These are phyloP conservation scores for Rhodocollybia butyracea DNA, from an alignment of 768 basidiomycete genomes.

Conservation along the genomic window DNA sequence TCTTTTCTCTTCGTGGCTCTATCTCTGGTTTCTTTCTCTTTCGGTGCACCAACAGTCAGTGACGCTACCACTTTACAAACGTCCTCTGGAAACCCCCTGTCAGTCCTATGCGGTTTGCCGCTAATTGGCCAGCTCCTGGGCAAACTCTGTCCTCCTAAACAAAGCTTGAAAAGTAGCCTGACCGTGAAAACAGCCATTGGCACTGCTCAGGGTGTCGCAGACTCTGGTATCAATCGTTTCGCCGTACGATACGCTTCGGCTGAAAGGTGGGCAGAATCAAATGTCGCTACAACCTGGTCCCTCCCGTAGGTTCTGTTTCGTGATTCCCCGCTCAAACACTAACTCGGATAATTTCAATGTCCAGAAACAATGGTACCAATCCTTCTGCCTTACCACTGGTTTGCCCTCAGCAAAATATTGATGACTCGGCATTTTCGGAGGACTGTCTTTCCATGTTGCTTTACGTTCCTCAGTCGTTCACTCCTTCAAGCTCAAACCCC, in stretches of 20 bases:
- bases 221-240: conserved; percentile 53
- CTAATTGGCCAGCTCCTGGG: not conserved
- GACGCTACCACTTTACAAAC: too few relatives aligned
- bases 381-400: conserved; percentile 56
- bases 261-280: conserved; percentile 56
- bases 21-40: not conserved
- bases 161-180: not conserved
- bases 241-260: conserved; percentile 67
- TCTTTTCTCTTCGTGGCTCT: not conserved
- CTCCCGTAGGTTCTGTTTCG: conserved; percentile 51
- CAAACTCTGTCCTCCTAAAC: not conserved
- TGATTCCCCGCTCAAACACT: not conserved
- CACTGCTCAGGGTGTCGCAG: conserved; percentile 48
- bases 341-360: conserved; percentile 7
- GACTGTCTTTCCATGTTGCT: conserved; percentile 81
- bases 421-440: conserved; percentile 54
- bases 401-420: conserved; percentile 64
- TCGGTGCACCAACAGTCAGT: not conserved
- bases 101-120: not conserved
- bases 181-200: conserved; percentile 54
- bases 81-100: too few relatives aligned
- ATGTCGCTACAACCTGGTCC: conserved; percentile 51
- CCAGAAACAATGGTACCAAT: conserved; percentile 52
- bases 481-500: conserved; percentile 34
- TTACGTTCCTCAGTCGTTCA: conserved; percentile 55